Base-by-base conservation (phyloP, 768 basidiomycete species). In the Candolleomyces aberdarensis region DNA sequence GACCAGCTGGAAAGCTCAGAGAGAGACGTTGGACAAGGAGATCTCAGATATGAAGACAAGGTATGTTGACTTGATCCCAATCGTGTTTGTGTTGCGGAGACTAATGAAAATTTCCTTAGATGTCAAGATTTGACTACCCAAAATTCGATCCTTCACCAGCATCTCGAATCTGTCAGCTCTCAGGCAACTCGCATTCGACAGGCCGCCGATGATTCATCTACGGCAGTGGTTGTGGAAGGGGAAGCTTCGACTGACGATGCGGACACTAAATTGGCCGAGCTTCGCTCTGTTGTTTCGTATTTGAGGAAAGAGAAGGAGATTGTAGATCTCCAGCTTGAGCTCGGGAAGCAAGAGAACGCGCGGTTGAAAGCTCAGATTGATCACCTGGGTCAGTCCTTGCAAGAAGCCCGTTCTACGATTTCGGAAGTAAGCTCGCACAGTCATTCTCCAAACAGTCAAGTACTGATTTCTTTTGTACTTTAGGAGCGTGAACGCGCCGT, bases 261-360 rank as follows among this genome's bases (percentile, higher is more conserved):
- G 3, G 89, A 91, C 63, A 78, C 79, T 1, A 88, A 91, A 69
- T 64, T 91, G 10, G 78, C 87, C 0, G 91, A 93, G 64, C 74
- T 94, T 20, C 88, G 89, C 31, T 83, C 88, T 17, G 88, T 94
- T 29, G 86, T 94, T 47, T 81, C 86, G 2, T 95, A 91, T 72
- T 76, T 96, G 39, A 83, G 94, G 46, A 92, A 89, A 68, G 94
- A 95, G 79, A 94, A 96, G 74, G 92, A 95, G 70, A 93, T 96
- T 56, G 88, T 92, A 49, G 93, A 96, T 65, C 82, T 94, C 36
- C 92, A 94, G 64, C 80, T 93, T 26, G 91, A 94, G 66, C 83
- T 95, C 52, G 83, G 87, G 78, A 81, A 83, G 66, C 81, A 89
- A 62, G 92, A 95, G 75, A 91, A 83, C 64, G 74, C 83, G 9